Evolutionary conservation across 805 yeast species (phyloP), one percentile per base, ranked within the genome.

Genomic region (Suhomyces emberorum): DNA sequence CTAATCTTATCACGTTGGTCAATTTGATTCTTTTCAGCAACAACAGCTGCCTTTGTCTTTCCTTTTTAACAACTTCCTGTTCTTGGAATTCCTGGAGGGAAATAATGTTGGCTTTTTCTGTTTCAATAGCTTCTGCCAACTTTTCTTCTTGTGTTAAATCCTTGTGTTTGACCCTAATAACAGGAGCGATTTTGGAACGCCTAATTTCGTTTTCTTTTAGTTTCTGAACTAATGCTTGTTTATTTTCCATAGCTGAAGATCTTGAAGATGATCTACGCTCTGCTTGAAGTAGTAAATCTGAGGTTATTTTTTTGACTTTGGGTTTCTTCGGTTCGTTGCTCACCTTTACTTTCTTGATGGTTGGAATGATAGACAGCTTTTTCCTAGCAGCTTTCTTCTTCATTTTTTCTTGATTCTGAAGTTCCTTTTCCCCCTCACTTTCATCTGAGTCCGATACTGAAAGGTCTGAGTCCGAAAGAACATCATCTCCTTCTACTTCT

Each of bases 11-110:
- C 7, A 81, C 78, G 36, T 83, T 73, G 3, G 66, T 66, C 47
- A 93, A 60, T 49, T 76, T 78, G 28, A 66, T 67, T 44, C 89
- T 76, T 48, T 72, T 77, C 52, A 82, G 82, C 40, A 78, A 69
- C 57, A 85, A 77, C 41, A 84, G 62, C 30, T 83, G 87, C 38
- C 89, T 67, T 52, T 89, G 91, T 36, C 74, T 75, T 55, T 82
- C 81, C 55, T 87, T 88, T 50, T 87, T 81, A 31, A 78, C 81
- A 28, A 83, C 65, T 55, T 93, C 98, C 53, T 86, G 91, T 49
- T 89, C 95, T 49, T 82, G 77, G 54, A 85, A 93, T 49, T 75
- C 70, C 43, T 83, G 79, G 46, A 93, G 65, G 3, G 96, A 83
- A 18, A 77, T 66, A 2, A 79, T 64, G 57, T 93, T 93, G 29